A percentile compares a stretch with the other conserved stretches of the same genome.
Conservation (phyloP, 2,329 filamentous ascomycete genomes). For the Sporothrix brunneoviolacea region DNA sequence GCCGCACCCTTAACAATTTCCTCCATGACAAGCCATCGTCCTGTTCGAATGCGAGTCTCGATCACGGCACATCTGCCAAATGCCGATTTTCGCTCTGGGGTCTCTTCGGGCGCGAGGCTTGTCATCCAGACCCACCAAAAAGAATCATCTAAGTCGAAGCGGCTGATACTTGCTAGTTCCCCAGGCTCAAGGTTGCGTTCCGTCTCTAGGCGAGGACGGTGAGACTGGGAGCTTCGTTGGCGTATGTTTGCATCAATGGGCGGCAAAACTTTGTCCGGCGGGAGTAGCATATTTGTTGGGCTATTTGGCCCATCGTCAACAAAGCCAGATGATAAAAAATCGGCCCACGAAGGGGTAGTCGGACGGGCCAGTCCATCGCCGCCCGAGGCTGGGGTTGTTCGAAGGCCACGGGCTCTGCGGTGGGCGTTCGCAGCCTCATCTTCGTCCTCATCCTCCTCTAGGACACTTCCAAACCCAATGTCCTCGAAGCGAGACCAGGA, state of each 20-base stretch:
- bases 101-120: slow-evolving; percentile 87
- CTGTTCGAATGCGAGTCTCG: slow-evolving; percentile 74
- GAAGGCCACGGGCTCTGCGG: slow-evolving; percentile 40
- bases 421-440: slow-evolving; percentile 40
- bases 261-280: slow-evolving; percentile 84
- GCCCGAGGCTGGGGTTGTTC: slow-evolving; percentile 60
- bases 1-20: slow-evolving; percentile 93
- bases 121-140: slow-evolving; percentile 99
- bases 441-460: slow-evolving; percentile 65
- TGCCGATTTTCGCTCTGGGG: slow-evolving; percentile 74
- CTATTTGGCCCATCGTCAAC: slow-evolving; percentile 63
- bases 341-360: slow-evolving; percentile 95
- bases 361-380: slow-evolving; percentile 66
- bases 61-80: slow-evolving; percentile 91
- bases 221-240: slow-evolving; percentile 81
- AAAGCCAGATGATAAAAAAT: slow-evolving; percentile 93
- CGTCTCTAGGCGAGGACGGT: slow-evolving; percentile 63
- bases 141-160: slow-evolving; percentile 81
- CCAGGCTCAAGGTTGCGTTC: slow-evolving; percentile 72
- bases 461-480: slow-evolving; percentile 73
- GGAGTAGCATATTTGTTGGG: slow-evolving; percentile 66
- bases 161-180: slow-evolving; percentile 86
- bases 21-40: slow-evolving; percentile 90
- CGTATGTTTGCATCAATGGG: slow-evolving; percentile 68
- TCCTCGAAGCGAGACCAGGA: slow-evolving; percentile 98